Conservation (phyloP, 2,329 filamentous ascomycete genomes). For the Talaromyces sp. region DNA sequence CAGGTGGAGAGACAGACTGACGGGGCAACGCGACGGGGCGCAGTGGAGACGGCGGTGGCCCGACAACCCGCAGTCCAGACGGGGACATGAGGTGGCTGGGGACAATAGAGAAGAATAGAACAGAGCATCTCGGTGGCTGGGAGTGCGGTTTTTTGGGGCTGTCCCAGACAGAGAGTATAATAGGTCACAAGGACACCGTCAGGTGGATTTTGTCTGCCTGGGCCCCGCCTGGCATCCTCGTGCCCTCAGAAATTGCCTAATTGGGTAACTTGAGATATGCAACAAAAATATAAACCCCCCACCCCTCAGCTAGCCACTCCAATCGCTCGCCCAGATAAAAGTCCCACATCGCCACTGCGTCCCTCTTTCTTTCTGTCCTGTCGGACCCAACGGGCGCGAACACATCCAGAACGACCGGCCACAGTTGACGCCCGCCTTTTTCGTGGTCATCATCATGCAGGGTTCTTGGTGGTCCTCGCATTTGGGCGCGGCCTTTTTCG, state of each 20-base stretch:
- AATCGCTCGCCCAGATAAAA: constrained; percentile 68
- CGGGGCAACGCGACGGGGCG: too few species aligned
- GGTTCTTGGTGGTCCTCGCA: constrained; percentile 83
- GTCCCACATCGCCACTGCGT: constrained; percentile 85
- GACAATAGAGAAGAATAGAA: neutral
- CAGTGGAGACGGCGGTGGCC: neutral
- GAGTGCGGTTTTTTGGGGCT: too few species aligned
- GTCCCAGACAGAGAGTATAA: too few species aligned
- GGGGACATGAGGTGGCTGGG: neutral
- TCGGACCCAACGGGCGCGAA: constrained; percentile 73
- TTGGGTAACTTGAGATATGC: neutral
- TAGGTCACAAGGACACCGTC: neutral
- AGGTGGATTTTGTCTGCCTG: neutral
- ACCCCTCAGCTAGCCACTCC: constrained; percentile 38
- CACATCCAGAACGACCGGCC: constrained; percentile 65
- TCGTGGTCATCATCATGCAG: constrained; percentile 77
- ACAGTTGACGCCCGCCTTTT: constrained; percentile 81
- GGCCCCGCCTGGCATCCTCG: neutral
- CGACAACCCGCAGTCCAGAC: neutral
- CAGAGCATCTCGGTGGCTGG: too few species aligned
- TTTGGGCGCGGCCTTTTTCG: constrained; percentile 65
- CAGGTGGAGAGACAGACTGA: too few species aligned
- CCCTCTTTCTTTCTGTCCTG: constrained; percentile 75
- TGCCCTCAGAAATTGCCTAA: neutral
- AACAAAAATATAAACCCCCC: neutral